Evolutionary conservation across 2,329 filamentous ascomycete genomes (phyloP).

Genomic region (Penicillium crustosum): DNA sequence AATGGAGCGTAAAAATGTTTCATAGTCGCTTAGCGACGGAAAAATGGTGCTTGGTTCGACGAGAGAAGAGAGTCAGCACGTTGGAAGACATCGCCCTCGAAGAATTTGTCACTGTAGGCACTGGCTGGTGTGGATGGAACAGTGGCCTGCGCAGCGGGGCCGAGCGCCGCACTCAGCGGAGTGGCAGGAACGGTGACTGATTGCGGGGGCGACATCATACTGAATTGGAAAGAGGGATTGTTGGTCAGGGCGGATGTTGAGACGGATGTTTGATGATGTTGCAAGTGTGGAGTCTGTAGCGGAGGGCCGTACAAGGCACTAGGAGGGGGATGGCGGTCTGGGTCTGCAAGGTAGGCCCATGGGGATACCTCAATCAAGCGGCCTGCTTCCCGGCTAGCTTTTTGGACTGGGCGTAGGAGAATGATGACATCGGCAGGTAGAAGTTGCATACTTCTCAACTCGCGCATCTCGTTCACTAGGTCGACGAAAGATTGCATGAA

Average conservation of each 20-base stretch:
- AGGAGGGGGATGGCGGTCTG: constrained; percentile 33
- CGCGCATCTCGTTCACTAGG: constrained; percentile 48
- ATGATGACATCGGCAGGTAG: constrained; percentile 66
- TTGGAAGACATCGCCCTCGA: constrained; percentile 52
- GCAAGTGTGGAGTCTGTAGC: constrained; percentile 32
- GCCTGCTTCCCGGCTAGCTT: constrained; percentile 76
- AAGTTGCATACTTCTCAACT: constrained; percentile 49
- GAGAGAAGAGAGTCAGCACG: constrained; percentile 50
- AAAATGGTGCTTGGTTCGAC: constrained; percentile 44
- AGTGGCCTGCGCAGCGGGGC: constrained; percentile 86
- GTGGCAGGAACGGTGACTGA: constrained; percentile 72
- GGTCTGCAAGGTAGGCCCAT: constrained; percentile 57
- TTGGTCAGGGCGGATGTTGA: constrained; percentile 26
- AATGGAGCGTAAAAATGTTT: constrained; percentile 7
- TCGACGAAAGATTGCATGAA: constrained; percentile 52
- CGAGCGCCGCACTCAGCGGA: constrained; percentile 82
- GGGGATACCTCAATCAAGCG: constrained; percentile 67
- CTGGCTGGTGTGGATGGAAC: constrained; percentile 64
- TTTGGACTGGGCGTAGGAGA: constrained; percentile 77
- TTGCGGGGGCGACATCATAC: constrained; percentile 45
- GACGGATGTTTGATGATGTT: constrained; percentile 32
- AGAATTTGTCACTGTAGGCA: constrained; percentile 50
- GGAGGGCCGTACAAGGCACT: constrained; percentile 37
- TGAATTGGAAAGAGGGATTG: constrained; percentile 26
- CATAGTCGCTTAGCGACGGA: constrained; percentile 36